Evolutionary conservation across 2,329 filamentous ascomycete genomes (phyloP).

Genomic region (Malbranchea cinnamomea): DNA sequence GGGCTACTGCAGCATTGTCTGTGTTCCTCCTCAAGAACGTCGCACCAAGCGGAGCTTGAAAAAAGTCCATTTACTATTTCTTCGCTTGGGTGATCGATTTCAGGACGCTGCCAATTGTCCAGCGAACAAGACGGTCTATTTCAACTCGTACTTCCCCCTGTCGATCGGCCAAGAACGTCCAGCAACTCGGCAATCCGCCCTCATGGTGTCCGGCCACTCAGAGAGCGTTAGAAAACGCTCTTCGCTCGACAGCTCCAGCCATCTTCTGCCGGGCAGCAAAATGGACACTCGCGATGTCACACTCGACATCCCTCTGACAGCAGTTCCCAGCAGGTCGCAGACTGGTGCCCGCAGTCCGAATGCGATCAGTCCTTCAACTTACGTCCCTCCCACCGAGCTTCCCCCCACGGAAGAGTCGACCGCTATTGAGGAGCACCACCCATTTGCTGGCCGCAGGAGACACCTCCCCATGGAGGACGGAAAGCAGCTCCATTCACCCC

Average conservation of each 20-base stretch:
- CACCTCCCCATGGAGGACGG: constrained; percentile 14
- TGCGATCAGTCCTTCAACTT: constrained; percentile 18
- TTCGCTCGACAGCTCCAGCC: constrained; percentile 31
- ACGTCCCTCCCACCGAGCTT: constrained; percentile 14
- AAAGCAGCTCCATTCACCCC: constrained; percentile 25
- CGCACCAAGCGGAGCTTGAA: no score
- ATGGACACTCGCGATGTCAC: constrained; percentile 40
- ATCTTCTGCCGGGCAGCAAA: constrained; percentile 23
- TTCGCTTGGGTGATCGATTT: no score
- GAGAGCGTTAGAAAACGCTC: constrained; percentile 27
- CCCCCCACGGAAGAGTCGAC: constrained; percentile 12
- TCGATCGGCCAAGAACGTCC: no score
- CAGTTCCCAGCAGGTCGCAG: constrained; percentile 35
- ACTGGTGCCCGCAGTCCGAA: constrained; percentile 28
- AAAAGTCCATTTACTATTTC: no score
- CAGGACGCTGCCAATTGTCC: no score
- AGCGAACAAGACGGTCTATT: not conserved
- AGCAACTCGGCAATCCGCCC: no score
- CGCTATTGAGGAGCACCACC: constrained; percentile 19
- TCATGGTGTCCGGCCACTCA: constrained; percentile 20
- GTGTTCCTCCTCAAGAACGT: no score
- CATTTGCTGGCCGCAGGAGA: constrained; percentile 19
- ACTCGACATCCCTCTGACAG: constrained; percentile 47
- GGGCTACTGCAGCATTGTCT: no score
- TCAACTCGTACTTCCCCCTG: not conserved